Percentiles rank a stretch among this genome's conserved stretches.
Conservation (phyloP, 164 flowering plant species). For the Sextonia rubra region DNA sequence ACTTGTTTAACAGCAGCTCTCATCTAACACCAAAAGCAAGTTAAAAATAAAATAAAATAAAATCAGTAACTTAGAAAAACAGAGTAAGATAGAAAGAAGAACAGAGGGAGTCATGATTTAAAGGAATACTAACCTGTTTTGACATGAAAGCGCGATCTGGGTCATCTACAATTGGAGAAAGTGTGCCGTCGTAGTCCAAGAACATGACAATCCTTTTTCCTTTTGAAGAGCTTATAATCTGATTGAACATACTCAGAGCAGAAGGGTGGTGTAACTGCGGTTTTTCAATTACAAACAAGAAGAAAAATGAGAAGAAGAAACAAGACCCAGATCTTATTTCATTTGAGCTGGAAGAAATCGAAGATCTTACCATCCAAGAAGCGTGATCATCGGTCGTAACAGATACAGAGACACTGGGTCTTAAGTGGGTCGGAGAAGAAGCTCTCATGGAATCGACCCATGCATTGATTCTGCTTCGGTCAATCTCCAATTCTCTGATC, state of each 20-base stretch:
- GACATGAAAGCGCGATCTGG: constrained; percentile 92
- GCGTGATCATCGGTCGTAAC: constrained; percentile 14
- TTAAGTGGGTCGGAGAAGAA: constrained; percentile 73
- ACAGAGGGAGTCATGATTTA: background rate
- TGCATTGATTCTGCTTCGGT: constrained; percentile 32
- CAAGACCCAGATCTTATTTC: background rate
- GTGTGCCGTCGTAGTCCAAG: constrained; percentile 86
- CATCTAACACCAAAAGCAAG: constrained; percentile 38
- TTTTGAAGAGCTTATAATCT: constrained; percentile 52
- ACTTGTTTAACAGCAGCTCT: constrained; percentile 53
- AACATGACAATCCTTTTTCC: constrained; percentile 87
- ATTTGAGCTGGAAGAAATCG: background rate
- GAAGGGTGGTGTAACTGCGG: constrained; percentile 63
- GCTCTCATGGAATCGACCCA: constrained; percentile 74
- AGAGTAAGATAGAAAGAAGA: background rate
- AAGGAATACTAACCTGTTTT: constrained; percentile 23
- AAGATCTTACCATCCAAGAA: constrained; percentile 37
- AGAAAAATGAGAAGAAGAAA: background rate
- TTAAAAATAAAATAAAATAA: background rate
- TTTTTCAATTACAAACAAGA: background rate
- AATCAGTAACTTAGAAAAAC: background rate
- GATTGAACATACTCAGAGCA: constrained; percentile 66
- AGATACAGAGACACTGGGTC: constrained; percentile 14
- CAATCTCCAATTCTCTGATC: constrained; percentile 37
- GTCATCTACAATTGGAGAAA: constrained; percentile 82